Conservation (phyloP, 1,139 yeast genomes). For the Nakaseomyces nivariensis region DNA sequence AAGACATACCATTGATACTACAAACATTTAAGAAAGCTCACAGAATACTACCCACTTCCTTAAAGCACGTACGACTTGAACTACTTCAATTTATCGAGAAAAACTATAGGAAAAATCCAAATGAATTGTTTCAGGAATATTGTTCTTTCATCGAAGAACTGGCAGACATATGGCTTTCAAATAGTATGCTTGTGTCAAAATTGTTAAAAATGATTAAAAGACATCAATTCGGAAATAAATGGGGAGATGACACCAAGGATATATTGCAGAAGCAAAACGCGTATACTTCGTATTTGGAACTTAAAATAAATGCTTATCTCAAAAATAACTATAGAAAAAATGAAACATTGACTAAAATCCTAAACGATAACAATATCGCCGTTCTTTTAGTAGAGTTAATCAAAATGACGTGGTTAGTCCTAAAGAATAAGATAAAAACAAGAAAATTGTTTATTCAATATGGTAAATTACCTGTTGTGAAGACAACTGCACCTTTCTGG, state of each 20-base stretch:
- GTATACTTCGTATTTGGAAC: conserved; percentile 21
- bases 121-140: conserved; percentile 10
- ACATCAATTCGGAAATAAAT: conserved; percentile 14
- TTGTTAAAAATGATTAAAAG: conserved; percentile 18
- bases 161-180: conserved; percentile 15
- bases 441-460: conserved; percentile 38
- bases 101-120: conserved; percentile 9
- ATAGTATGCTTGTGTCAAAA: conserved; percentile 11
- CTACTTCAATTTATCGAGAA: conserved; percentile 15
- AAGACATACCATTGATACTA: conserved; percentile 5
- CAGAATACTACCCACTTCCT: conserved; percentile 12
- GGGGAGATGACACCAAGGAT: conserved; percentile 15
- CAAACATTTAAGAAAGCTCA: conserved; percentile 16
- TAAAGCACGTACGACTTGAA: conserved; percentile 11
- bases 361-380: conserved; percentile 31
- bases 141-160: conserved; percentile 9
- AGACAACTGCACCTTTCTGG: conserved; percentile 46
- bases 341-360: conserved; percentile 18
- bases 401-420: conserved; percentile 31
- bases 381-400: conserved; percentile 34
- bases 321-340: conserved; percentile 10
- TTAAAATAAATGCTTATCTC: conserved; percentile 18
- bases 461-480: conserved; percentile 33
- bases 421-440: conserved; percentile 30
- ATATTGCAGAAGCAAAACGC: conserved; percentile 17